A percentile compares a stretch with the other conserved stretches of the same genome.
Evolutionary conservation across 2,329 filamentous ascomycete genomes (phyloP).

Genomic region (Neonectria hederae): DNA sequence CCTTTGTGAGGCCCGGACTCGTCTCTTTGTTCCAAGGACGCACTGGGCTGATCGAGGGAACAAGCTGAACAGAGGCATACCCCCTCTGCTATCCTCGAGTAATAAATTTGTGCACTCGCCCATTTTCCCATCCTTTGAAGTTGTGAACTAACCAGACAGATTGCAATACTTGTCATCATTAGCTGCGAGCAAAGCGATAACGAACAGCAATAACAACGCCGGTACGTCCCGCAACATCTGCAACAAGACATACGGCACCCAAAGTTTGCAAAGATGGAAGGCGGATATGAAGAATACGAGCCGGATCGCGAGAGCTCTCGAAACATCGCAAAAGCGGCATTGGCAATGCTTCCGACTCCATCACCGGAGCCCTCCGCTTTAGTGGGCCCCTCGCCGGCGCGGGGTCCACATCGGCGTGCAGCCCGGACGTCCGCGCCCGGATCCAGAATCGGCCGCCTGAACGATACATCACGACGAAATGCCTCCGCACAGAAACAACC

Average conservation of each 20-base stretch:
- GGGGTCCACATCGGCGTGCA: constrained; percentile 18
- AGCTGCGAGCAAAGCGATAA: not conserved
- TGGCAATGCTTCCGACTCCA: constrained; percentile 11
- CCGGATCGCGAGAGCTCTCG: not conserved
- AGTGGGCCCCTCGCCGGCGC: constrained; percentile 22
- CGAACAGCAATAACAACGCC: not conserved
- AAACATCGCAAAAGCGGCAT: not conserved
- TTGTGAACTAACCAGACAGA: not conserved
- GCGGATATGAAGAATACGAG: not conserved
- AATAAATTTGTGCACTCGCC: not conserved
- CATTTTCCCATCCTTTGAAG: not conserved
- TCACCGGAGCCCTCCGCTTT: constrained; percentile 23
- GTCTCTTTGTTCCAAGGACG: constrained; percentile 30
- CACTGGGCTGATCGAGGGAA: not conserved
- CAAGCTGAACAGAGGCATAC: not conserved
- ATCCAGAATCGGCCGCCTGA: not conserved
- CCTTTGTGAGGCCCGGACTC: constrained; percentile 16
- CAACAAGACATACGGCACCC: too few relatives aligned
- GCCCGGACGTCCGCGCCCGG: constrained; percentile 6
- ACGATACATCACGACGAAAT: not conserved
- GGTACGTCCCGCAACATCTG: not conserved
- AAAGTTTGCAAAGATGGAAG: not conserved
- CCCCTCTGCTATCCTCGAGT: not conserved
- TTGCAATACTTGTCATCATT: not conserved
- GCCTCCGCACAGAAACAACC: not conserved